Evolutionary conservation across 2,329 filamentous ascomycete genomes (phyloP).

Genomic region (Sphaerulina musiva): DNA sequence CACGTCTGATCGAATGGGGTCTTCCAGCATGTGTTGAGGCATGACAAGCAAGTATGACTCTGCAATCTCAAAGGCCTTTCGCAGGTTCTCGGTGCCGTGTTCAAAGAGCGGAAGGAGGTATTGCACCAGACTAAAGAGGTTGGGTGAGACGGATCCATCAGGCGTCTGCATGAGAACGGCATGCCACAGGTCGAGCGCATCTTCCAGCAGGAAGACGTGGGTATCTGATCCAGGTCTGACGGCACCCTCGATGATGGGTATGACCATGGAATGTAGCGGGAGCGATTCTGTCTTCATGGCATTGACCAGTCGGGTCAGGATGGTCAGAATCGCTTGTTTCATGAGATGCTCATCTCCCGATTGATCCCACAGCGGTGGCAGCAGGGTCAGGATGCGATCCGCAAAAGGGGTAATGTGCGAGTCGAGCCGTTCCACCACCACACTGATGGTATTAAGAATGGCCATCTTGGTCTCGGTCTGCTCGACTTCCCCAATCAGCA

Average conservation of each 20-base stretch:
- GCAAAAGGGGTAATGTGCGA: constrained; percentile 61
- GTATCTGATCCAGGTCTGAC: constrained; percentile 67
- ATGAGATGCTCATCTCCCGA: constrained; percentile 84
- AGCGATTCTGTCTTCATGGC: constrained; percentile 74
- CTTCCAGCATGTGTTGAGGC: constrained; percentile 42
- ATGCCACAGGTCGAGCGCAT: constrained; percentile 83
- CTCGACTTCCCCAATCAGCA: constrained; percentile 71
- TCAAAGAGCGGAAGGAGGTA: constrained; percentile 44
- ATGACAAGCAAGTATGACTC: constrained; percentile 46
- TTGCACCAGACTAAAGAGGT: constrained; percentile 39
- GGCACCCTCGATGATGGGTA: constrained; percentile 76
- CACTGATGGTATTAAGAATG: constrained; percentile 76
- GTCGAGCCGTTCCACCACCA: constrained; percentile 75
- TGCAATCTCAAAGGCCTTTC: constrained; percentile 45
- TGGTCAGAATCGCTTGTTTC: constrained; percentile 85
- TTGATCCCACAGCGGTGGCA: constrained; percentile 78
- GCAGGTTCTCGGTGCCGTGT: constrained; percentile 45
- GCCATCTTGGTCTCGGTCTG: constrained; percentile 85
- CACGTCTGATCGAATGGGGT: constrained; percentile 36
- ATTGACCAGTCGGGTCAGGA: constrained; percentile 76
- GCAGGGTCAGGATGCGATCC: constrained; percentile 71
- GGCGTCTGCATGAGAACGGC: constrained; percentile 61
- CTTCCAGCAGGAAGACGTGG: constrained; percentile 79
- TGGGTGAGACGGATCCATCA: constrained; percentile 35
- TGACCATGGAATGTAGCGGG: constrained; percentile 69